Evolutionary conservation across 108 stramenopile genomes (phyloP), one percentile per base, ranked within the genome.

Genomic region (Chaetoceros muelleri): DNA sequence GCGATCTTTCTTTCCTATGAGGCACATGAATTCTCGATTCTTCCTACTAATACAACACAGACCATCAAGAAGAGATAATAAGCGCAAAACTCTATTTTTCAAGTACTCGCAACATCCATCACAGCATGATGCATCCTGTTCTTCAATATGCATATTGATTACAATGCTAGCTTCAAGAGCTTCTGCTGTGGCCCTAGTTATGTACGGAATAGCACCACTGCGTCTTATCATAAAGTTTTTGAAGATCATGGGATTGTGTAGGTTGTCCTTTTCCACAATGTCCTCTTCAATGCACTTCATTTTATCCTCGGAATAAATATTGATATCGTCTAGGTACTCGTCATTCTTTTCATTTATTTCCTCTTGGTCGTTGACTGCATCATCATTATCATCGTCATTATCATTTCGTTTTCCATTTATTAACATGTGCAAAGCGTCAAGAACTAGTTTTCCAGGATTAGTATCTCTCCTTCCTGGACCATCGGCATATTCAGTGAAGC

Each of bases 1-100:
- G 48, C 17, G n/a, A 53, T 29, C 30, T 23, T 28, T 10, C 24
- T 65, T 46, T 16, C 62, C 46, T 30, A 59, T 54, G 18, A 19
- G 51, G 40, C 48, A 28, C 60, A n/a, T 71, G 44, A 25, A 52
- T 61, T 55, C 28, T 47, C 62, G 85, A 73, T 72, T 78, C 30
- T 47, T 48, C 30, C 46, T 71, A 62, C 71, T 65, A 1, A 87
- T 64, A 24, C 84, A 73, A 55, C 84, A 90, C 26, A 83, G 71
- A 44, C 74, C 75, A 61, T 90, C 89, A 24, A 86, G 66, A 17
- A 87, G 46, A 26, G 66, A 69, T 7, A 81, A 80, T 10, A 91
- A 70, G 18, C 70, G 25, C 13, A 65, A 57, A 28, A 76, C 59
- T 46, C 79, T 60, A 44, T 63, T 30, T 27, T 75, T 74, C 18